Base-by-base conservation (phyloP, 2,329 filamentous ascomycete genomes). In the Diaporthe citriasiana region DNA sequence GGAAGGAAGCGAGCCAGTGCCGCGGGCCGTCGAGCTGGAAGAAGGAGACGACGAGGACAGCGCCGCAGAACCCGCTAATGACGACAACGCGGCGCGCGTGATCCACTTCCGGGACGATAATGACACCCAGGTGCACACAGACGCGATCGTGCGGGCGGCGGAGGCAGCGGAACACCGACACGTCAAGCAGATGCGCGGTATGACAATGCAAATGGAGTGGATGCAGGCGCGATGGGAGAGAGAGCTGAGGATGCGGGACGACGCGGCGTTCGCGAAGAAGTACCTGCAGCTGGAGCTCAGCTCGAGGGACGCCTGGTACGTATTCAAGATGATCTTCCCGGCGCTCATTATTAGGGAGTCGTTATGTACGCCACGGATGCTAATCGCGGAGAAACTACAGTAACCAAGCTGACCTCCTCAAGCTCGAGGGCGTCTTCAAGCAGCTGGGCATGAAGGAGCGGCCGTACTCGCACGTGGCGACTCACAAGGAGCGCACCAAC, bases 181-280 rank as follows among this genome's bases (percentile, higher is more conserved):
- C 82, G 86, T 88, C 79, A 92, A 92, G 82, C 94, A 97, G 84
- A 86, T 98, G 70, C 91, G 92, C 77, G 96, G 96, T 25, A 88
- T 98, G 80, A 90, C 91, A 70, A 93, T 97, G 84, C 95, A 98
- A 84, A 96, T 98, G 81, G 90, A 95, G 79, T 98, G 94, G 91
- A 91, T 98, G 82, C 91, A 95, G 79, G 94, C 94, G 2, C 91
- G 93, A 70, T 94, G 93, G 85, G 89, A 91, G 81, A 90, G 97
- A 42, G 96, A 98, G 83, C 91, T 94, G 78, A 90, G 89, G 68
- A 92, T 98, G 84, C 90, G 97, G 55, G 89, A 89, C 76, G 94
- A 95, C 79, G 90, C 96, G 42, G 94, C 93, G 12, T 97, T 93
- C 84, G 94, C 94, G 76, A 99, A 99, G 88, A 91, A 89, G 77